Percentiles rank a stretch among this genome's conserved stretches.
These are phyloP conservation scores for Fusarium metavorans DNA, from an alignment of 2,329 filamentous ascomycete species.

Conservation along the genomic window DNA sequence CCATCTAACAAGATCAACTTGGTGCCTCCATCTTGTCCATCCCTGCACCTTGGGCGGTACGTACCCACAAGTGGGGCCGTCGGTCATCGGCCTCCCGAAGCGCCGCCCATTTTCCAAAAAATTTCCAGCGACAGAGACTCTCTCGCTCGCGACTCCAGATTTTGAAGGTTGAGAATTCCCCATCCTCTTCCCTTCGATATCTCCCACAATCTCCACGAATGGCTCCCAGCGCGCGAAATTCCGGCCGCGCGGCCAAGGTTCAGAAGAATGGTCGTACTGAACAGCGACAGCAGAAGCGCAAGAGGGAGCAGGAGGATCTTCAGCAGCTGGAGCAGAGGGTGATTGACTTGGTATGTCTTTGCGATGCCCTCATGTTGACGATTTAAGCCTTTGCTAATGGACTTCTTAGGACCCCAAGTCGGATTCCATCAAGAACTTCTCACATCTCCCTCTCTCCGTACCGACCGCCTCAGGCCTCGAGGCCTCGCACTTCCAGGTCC, in stretches of 20 bases:
- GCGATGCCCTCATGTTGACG: neutral
- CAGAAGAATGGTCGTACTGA: slow-evolving; percentile 49
- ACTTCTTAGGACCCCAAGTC: slow-evolving; percentile 76
- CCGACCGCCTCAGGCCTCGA: slow-evolving; percentile 84
- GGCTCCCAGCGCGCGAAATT: slow-evolving; percentile 40
- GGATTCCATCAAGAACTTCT: slow-evolving; percentile 74
- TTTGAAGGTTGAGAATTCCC: slow-evolving; percentile 4
- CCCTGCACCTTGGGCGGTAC: neutral
- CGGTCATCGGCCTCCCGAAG: slow-evolving; percentile 35
- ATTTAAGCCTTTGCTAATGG: too few species aligned
- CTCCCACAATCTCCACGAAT: slow-evolving; percentile 20
- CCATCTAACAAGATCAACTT: neutral
- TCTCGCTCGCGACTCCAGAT: slow-evolving; percentile 22
- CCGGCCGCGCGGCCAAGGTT: slow-evolving; percentile 41
- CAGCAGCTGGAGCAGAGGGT: slow-evolving; percentile 50
- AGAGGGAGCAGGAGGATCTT: slow-evolving; percentile 53
- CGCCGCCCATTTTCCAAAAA: slow-evolving; percentile 42
- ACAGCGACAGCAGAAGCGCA: slow-evolving; percentile 52
- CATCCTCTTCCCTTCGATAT: slow-evolving; percentile 8
- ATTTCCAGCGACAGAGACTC: slow-evolving; percentile 34
- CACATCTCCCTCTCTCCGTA: slow-evolving; percentile 86
- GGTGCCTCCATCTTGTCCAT: neutral
- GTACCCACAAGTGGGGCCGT: slow-evolving; percentile 21
- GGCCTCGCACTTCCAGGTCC: slow-evolving; percentile 85
- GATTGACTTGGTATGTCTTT: slow-evolving; percentile 48